These are phyloP conservation scores for Colletotrichum abscissum DNA, from an alignment of 2,329 filamentous ascomycete species.

Conservation along the genomic window DNA sequence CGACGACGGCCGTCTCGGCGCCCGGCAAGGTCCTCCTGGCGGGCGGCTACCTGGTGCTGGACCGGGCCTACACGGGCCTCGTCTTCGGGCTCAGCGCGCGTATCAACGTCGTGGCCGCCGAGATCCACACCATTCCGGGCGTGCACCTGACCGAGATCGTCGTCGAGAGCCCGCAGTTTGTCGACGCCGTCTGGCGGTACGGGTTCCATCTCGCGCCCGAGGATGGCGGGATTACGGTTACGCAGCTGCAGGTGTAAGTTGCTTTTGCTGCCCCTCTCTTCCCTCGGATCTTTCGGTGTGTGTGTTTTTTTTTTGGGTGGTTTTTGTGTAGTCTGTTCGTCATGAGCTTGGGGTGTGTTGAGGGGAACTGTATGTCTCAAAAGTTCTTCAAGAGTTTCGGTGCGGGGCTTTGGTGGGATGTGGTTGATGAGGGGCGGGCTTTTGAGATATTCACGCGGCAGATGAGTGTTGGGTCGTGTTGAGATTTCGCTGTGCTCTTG, in stretches of 20 bases:
- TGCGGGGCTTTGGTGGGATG: background rate
- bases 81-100: slow-evolving; percentile 76
- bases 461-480: background rate
- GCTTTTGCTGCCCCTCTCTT: slow-evolving; percentile 26
- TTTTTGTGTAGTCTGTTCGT: background rate
- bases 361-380: background rate
- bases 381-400: background rate
- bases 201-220: slow-evolving; percentile 77
- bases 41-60: slow-evolving; percentile 94
- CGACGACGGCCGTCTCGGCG: slow-evolving; percentile 77
- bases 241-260: slow-evolving; percentile 82
- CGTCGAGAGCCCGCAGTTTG: slow-evolving; percentile 92
- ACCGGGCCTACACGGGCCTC: slow-evolving; percentile 84
- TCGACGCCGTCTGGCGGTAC: slow-evolving; percentile 89
- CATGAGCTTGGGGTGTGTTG: background rate
- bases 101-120: slow-evolving; percentile 72
- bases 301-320: background rate
- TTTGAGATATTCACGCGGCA: slow-evolving; percentile 11
- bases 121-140: slow-evolving; percentile 66
- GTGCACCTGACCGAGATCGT: slow-evolving; percentile 79
- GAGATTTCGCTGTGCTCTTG: background rate
- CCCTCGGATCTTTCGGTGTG: background rate
- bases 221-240: slow-evolving; percentile 83
- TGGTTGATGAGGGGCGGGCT: background rate
- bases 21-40: slow-evolving; percentile 96